These are phyloP conservation scores for Trypanosoma congolense DNA, from an alignment of 208 protist species.

Conservation along the genomic window DNA sequence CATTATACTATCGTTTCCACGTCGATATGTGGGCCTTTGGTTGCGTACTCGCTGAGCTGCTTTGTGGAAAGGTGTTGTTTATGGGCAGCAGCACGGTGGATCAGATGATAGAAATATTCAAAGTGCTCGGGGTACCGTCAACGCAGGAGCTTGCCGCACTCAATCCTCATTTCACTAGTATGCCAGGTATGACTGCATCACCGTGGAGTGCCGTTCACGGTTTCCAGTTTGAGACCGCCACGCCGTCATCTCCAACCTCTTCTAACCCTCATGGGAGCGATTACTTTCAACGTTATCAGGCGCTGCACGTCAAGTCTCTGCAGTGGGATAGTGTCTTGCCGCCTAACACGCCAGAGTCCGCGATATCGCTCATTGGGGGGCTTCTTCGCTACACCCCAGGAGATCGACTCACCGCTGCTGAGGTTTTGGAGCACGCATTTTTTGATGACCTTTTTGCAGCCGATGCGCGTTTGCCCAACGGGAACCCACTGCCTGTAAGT, in stretches of 20 bases:
- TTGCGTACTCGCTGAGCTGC: constrained; percentile 95
- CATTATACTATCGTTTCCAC: constrained; percentile 74
- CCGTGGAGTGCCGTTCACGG: too few relatives aligned
- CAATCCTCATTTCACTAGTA: constrained; percentile 93
- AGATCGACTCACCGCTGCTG: constrained; percentile 93
- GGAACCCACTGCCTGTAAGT: constrained; percentile 40
- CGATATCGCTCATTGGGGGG: constrained; percentile 94
- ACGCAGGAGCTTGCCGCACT: constrained; percentile 93
- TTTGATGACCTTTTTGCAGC: constrained; percentile 91
- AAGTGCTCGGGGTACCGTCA: constrained; percentile 91
- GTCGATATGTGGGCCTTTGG: constrained; percentile 93
- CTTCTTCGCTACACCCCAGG: constrained; percentile 95
- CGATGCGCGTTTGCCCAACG: constrained; percentile 42
- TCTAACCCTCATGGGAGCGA: constrained; percentile 14
- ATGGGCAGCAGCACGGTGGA: constrained; percentile 93
- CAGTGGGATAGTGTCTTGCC: constrained; percentile 91
- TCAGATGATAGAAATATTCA: constrained; percentile 97
- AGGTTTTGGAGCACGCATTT: constrained; percentile 97
- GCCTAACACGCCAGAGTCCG: constrained; percentile 74
- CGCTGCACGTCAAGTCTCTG: constrained; percentile 94
- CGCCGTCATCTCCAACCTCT: neutral
- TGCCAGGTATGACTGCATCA: too few relatives aligned
- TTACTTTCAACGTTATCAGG: constrained; percentile 87
- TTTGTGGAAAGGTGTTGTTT: constrained; percentile 82
- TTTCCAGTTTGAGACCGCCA: constrained; percentile 18